Conservation (phyloP, 2,329 filamentous ascomycete genomes). For the Fusarium globosum region DNA sequence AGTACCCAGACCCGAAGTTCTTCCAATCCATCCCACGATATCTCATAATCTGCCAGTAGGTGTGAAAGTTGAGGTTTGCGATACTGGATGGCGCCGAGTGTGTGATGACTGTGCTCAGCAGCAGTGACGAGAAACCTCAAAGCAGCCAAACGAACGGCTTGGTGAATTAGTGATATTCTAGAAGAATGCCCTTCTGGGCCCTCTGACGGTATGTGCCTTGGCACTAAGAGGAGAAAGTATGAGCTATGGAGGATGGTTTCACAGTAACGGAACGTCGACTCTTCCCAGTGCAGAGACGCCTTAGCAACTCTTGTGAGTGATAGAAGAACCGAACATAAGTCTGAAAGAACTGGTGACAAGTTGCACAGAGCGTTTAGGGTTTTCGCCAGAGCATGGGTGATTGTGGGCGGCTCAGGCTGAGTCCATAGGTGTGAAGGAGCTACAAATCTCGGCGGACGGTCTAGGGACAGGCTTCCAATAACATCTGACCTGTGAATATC, state of each 20-base stretch:
- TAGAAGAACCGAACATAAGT: not conserved
- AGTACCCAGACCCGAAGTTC: conserved; percentile 1
- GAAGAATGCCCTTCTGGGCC: not conserved
- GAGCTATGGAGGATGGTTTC: not conserved
- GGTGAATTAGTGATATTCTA: not conserved
- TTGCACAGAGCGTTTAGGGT: not conserved
- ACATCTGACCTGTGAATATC: conserved; percentile 1
- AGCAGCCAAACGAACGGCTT: not conserved
- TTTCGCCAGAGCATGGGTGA: not conserved
- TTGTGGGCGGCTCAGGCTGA: not conserved
- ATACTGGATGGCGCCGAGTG: not conserved
- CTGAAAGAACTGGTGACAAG: not conserved
- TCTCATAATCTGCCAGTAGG: not conserved
- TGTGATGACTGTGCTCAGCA: conserved; percentile 1
- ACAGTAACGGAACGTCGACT: not conserved
- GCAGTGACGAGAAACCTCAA: not conserved
- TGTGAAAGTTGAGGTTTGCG: not conserved
- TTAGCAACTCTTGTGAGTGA: not conserved
- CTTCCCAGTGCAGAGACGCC: not conserved
- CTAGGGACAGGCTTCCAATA: not conserved
- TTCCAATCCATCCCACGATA: not conserved
- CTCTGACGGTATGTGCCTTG: not conserved
- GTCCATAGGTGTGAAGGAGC: not conserved
- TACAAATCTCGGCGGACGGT: not conserved
- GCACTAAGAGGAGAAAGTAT: not conserved